These are phyloP conservation scores for Blastobotrys muscicola DNA, from an alignment of 805 yeast species.

Conservation along the genomic window DNA sequence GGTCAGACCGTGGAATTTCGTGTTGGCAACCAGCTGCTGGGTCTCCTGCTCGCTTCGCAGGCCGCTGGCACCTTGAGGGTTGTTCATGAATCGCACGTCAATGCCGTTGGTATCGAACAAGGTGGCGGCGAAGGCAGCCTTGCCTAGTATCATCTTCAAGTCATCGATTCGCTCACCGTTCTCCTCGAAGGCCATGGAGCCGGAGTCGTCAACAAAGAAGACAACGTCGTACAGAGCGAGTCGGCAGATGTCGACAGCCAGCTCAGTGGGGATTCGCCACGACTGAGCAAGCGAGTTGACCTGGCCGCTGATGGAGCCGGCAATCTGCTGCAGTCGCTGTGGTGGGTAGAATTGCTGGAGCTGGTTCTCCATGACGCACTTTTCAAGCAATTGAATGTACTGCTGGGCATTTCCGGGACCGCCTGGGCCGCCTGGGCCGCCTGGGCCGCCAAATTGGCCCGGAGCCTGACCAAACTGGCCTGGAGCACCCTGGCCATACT, in stretches of 20 bases:
- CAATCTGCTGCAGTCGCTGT: slow-evolving; percentile 22
- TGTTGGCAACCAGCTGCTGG: slow-evolving; percentile 14
- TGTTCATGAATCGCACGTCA: slow-evolving; percentile 26
- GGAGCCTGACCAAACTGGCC: slow-evolving; percentile 3
- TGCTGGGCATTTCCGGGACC: slow-evolving; percentile 4
- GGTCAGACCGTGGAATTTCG: slow-evolving; percentile 22
- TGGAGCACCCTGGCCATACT: background rate
- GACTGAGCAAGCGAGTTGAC: slow-evolving; percentile 14
- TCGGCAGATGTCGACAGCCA: slow-evolving; percentile 23
- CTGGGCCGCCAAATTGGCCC: slow-evolving; percentile 10
- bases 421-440: background rate
- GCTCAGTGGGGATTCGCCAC: slow-evolving; percentile 24
- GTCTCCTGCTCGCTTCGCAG: slow-evolving; percentile 20
- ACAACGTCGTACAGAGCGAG: slow-evolving; percentile 26
- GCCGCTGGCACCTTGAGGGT: slow-evolving; percentile 17
- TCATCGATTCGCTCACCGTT: slow-evolving; percentile 27
- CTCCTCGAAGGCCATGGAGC: slow-evolving; percentile 27
- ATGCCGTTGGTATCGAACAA: slow-evolving; percentile 24
- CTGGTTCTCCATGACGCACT: slow-evolving; percentile 21
- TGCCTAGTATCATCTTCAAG: slow-evolving; percentile 21
- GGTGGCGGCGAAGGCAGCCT: slow-evolving; percentile 25
- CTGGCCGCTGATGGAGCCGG: slow-evolving; percentile 16
- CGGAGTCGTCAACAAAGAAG: slow-evolving; percentile 25
- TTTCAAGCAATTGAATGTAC: slow-evolving; percentile 14
- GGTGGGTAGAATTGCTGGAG: slow-evolving; percentile 24